Base-by-base conservation (phyloP, 2,329 filamentous ascomycete genomes). In the Trichoderma simmonsii region DNA sequence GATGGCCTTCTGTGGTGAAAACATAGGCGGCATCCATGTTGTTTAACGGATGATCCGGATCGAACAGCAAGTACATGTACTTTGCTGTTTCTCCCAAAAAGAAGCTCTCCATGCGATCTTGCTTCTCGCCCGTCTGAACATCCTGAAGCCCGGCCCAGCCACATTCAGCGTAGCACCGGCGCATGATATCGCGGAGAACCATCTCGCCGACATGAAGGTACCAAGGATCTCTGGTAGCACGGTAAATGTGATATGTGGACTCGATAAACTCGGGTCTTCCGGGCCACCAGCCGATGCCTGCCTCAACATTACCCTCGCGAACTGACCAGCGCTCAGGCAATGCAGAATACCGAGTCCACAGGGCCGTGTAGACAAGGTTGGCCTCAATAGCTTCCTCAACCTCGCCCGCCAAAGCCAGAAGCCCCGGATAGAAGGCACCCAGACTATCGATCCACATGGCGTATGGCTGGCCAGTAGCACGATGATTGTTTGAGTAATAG, bases 41-140 rank as follows among this genome's bases (percentile, higher is more conserved):
- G 81, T 98, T 98, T 56, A 99, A 83, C 0, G 95, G 94, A 81
- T 98, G 96, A 15, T 90, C 87, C 5, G 91, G 87, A 75, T 97
- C 93, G 80, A 97, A 98, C 3, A 98, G 88, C 70, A 99, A 84
- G 80, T 97, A 98, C 74, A 99, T 85, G 80, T 99, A 99, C 81
- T 98, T 98, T 59, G 94, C 91, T 1, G 96, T 99, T 82, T 99
- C 96, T 15, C 96, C 95, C 1, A 99, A 86, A 78, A 98, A 98
- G 86, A 98, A 99, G 80, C 95, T 98, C 82, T 99, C 96, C 96
- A 98, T 98, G 39, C 96, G 92, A 80, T 99, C 95, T 76, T 89
- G 93, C 81, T 94, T 90, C 82, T 98, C 93, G 4, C 95, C 95
- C 6, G 89, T 93, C 39, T 91, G 85, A 9, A 95, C 93, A 79